Percentiles rank a stretch among this genome's conserved stretches.
These are phyloP conservation scores for Vaccinium vitisidaea DNA, from an alignment of 148 eudicot species.

Conservation along the genomic window DNA sequence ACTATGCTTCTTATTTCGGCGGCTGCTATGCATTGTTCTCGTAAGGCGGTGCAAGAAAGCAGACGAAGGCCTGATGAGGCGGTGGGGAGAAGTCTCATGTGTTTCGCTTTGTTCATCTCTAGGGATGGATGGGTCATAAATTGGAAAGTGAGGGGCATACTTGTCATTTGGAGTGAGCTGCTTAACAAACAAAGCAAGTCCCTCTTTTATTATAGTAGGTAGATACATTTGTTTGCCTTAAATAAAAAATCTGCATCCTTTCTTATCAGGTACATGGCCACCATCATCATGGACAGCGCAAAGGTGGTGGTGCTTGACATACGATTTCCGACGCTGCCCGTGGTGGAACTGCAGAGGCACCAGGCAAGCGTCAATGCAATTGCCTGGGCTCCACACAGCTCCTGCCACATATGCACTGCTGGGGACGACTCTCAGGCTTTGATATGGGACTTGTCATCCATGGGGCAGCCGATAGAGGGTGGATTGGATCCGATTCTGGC, in stretches of 20 bases:
- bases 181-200: no score
- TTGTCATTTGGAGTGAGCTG: no score
- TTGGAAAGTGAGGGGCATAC: no score
- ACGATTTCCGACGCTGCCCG: constrained; percentile 81
- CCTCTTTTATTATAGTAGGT: no score
- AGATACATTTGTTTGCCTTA: background rate
- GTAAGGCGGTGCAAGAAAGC: no score
- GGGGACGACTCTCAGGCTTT: constrained; percentile 98
- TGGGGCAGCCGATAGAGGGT: constrained; percentile 95
- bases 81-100: no score
- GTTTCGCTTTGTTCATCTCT: no score
- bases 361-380: constrained; percentile 86
- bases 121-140: no score
- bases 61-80: no score
- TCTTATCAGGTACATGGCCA: constrained; percentile 80
- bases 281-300: constrained; percentile 88
- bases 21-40: no score
- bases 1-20: no score
- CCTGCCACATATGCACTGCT: constrained; percentile 94
- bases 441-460: constrained; percentile 90
- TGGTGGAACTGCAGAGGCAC: constrained; percentile 90
- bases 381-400: constrained; percentile 98
- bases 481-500: constrained; percentile 96
- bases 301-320: constrained; percentile 92
- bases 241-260: background rate